These are phyloP conservation scores for Neonectria punicea DNA, from an alignment of 2,329 filamentous ascomycete species.

Conservation along the genomic window DNA sequence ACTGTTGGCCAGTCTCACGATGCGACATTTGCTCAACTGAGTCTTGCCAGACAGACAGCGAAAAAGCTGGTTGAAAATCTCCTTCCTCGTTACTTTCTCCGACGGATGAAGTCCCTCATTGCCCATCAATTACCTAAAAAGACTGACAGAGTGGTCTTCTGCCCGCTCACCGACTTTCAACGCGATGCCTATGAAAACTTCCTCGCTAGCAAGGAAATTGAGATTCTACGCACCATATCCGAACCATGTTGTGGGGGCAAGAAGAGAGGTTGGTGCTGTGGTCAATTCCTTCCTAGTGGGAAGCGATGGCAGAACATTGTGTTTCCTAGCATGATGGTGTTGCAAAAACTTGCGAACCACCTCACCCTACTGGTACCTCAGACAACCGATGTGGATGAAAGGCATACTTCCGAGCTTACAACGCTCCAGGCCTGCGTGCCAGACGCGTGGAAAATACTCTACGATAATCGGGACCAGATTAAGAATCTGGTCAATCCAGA, in stretches of 20 bases:
- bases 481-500: constrained; percentile 85
- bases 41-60: constrained; percentile 82
- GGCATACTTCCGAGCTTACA: constrained; percentile 80
- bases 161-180: constrained; percentile 85
- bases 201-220: constrained; percentile 74
- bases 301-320: constrained; percentile 79
- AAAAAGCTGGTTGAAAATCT: constrained; percentile 87
- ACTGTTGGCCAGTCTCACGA: constrained; percentile 92
- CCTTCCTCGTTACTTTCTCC: constrained; percentile 88
- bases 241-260: constrained; percentile 75
- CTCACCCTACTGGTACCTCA: constrained; percentile 85
- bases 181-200: constrained; percentile 85
- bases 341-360: constrained; percentile 93
- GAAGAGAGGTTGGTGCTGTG: constrained; percentile 83
- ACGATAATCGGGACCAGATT: constrained; percentile 80
- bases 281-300: constrained; percentile 67
- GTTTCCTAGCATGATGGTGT: constrained; percentile 83
- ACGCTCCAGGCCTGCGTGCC: constrained; percentile 81
- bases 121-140: constrained; percentile 94
- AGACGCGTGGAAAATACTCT: constrained; percentile 77
- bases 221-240: constrained; percentile 73
- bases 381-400: constrained; percentile 71
- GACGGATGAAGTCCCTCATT: constrained; percentile 92
- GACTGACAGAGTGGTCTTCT: constrained; percentile 94
- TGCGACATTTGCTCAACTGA: constrained; percentile 84